Evolutionary conservation across 2,329 filamentous ascomycete species (phyloP), one percentile per base, ranked within the genome.

Genomic region (Mycosphaerella sp.): DNA sequence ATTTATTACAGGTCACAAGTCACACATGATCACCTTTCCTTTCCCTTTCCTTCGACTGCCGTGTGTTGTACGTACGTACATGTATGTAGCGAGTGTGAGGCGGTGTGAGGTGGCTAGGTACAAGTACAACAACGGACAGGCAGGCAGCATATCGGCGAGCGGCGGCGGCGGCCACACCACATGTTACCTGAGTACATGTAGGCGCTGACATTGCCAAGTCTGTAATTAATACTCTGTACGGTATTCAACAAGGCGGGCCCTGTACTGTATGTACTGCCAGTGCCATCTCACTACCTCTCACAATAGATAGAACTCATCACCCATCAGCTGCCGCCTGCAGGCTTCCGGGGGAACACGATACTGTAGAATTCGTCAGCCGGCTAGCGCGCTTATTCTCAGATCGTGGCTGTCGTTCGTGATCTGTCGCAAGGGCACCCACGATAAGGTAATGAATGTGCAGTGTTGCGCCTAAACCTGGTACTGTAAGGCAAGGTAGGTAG

Each of bases 101-200:
- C 50, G 50, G 50, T 53, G 50, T 53, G 50, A 49, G 50, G 40
- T 45, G 50, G 41, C 50, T 21, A 17, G n/a, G n/a, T n/a, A n/a
- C n/a, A n/a, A n/a, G n/a, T n/a, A n/a, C n/a, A n/a, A n/a, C 17
- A 9, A 30, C 37, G 45, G 34, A 48, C 41, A n/a, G 45, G 45
- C 45, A 32, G 14, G 45, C 45, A 32, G 14, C 44, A 25, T 14
- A 27, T n/a, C 44, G 39, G 35, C 28, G 14, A 14, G n/a, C n/a
- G n/a, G n/a, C n/a, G n/a, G n/a, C n/a, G n/a, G n/a, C n/a, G n/a
- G n/a, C n/a, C n/a, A n/a, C n/a, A n/a, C n/a, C n/a, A n/a, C n/a
- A n/a, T n/a, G n/a, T n/a, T n/a, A n/a, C n/a, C n/a, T n/a, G n/a
- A n/a, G n/a, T 16, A 21, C 30, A 39, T 47, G 39, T 40, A 44